Percentiles rank a stretch among this genome's conserved stretches.
Evolutionary conservation across 768 basidiomycete species (phyloP).

Genomic region (Nevesoporus exiguus): DNA sequence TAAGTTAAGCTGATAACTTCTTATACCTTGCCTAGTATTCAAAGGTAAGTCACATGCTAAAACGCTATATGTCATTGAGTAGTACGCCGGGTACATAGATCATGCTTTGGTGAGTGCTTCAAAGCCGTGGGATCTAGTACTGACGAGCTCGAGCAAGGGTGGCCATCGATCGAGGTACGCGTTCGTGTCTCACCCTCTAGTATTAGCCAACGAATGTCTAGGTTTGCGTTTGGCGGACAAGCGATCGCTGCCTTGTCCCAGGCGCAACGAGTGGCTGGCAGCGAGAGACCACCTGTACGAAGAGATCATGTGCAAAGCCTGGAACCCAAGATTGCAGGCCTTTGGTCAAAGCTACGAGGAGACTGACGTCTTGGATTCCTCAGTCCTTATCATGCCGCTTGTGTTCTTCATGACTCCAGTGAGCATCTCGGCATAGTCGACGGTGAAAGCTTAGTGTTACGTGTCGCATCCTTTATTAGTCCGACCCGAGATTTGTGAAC

Average conservation of each 20-base stretch:
- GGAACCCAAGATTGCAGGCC: slow-evolving; percentile 64
- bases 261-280: slow-evolving; percentile 63
- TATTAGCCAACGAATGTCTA: slow-evolving; percentile 15
- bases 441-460: background rate
- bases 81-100: slow-evolving; percentile 42
- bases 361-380: slow-evolving; percentile 74
- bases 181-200: background rate
- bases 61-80: slow-evolving; percentile 5
- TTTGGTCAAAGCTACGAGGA: slow-evolving; percentile 94
- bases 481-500: slow-evolving; percentile 84
- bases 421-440: slow-evolving; percentile 24
- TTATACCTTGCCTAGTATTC: slow-evolving; percentile 53
- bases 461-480: slow-evolving; percentile 36
- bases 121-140: background rate
- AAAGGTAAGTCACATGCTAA: slow-evolving; percentile 47
- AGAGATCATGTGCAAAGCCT: slow-evolving; percentile 87
- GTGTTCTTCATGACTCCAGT: slow-evolving; percentile 89
- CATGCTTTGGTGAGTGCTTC: slow-evolving; percentile 74
- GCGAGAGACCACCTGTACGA: slow-evolving; percentile 87
- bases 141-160: slow-evolving; percentile 55
- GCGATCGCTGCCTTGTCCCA: slow-evolving; percentile 84
- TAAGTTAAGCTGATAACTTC: background rate
- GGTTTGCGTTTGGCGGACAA: slow-evolving; percentile 92
- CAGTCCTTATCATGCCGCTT: slow-evolving; percentile 88
- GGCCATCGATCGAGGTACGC: slow-evolving; percentile 81